Evolutionary conservation across 257 asterid species (phyloP).

Genomic region (Penstemon davidsonii): DNA sequence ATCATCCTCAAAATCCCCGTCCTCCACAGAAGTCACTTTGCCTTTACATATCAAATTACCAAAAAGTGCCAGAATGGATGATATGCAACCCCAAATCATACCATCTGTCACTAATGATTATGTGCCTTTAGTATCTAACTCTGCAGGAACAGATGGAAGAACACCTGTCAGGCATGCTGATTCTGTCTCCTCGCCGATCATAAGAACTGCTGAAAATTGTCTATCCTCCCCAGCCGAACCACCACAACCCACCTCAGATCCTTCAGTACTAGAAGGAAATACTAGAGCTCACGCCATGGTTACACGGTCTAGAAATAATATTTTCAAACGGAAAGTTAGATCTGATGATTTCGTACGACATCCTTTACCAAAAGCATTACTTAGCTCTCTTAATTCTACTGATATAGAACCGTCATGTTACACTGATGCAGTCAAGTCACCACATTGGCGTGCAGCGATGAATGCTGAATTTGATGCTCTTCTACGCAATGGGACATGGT

Average conservation of each 20-base stretch:
- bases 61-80: background rate
- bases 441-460: background rate
- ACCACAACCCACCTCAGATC: too few relatives aligned
- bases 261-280: too few relatives aligned
- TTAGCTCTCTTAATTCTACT: background rate
- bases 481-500: background rate
- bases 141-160: background rate
- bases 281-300: background rate
- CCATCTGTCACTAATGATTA: background rate
- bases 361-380: background rate
- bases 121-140: background rate
- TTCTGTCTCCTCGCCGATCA: background rate
- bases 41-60: background rate
- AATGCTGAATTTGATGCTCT: background rate
- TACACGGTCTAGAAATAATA: background rate
- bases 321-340: too few relatives aligned
- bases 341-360: background rate
- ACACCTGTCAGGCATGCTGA: background rate
- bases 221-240: background rate
- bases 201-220: background rate
- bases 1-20: background rate
- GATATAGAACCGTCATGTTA: background rate
- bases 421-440: background rate
- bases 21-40: background rate
- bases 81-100: background rate